phyloP scores from a whole-genome alignment of 805 yeast genomes.

The Cyberlindnera xylosilytica region DNA sequence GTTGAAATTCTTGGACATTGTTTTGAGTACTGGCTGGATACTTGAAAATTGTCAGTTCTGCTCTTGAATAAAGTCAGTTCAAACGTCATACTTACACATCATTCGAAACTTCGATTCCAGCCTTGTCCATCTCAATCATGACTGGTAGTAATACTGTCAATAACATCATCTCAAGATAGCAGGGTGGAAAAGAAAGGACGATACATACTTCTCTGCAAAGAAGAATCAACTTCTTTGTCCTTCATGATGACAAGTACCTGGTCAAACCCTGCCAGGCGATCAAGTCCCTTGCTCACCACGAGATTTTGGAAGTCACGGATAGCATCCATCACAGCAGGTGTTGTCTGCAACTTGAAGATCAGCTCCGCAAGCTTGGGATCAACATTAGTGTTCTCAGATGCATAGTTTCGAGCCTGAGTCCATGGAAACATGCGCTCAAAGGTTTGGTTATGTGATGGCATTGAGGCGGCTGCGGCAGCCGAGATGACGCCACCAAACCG shows the following conservation, averaged over 20 bases:
- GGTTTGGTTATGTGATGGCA: not conserved
- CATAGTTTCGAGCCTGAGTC: conserved; percentile 2
- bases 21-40: conserved; percentile 11
- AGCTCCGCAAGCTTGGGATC: conserved; percentile 14
- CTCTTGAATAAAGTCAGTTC: too few relatives aligned
- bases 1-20: conserved; percentile 12
- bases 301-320: conserved; percentile 8
- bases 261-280: conserved; percentile 8
- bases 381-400: conserved; percentile 12
- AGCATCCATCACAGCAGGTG: conserved; percentile 16
- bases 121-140: conserved; percentile 16
- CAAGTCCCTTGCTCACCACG: conserved; percentile 12
- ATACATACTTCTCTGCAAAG: conserved; percentile 13
- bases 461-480: too few relatives aligned
- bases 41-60: conserved; percentile 1
- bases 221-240: conserved; percentile 13
- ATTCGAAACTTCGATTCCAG: conserved; percentile 13
- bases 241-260: conserved; percentile 10
- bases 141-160: conserved; percentile 9
- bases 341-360: conserved; percentile 16
- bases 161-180: too few relatives aligned
- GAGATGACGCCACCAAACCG: not conserved
- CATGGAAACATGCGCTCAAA: not conserved
- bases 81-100: conserved; percentile 10
- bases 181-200: too few relatives aligned